Percentiles rank a stretch among this genome's conserved stretches.
These are phyloP conservation scores for Zasmidium cellare DNA, from an alignment of 2,329 filamentous ascomycete genomes.

Conservation along the genomic window DNA sequence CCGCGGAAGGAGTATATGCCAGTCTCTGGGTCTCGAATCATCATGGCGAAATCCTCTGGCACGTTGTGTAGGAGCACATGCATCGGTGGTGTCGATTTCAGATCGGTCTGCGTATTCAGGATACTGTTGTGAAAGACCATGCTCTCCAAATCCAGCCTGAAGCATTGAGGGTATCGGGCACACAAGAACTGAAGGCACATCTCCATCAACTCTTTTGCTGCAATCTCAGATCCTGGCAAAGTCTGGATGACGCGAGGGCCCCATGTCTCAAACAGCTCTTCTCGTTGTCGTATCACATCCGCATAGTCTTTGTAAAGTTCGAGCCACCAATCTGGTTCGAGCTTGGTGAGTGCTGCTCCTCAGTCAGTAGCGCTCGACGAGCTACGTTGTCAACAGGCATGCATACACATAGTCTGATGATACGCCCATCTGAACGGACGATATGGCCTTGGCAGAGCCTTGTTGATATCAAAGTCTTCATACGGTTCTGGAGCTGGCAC, in stretches of 20 bases:
- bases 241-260: constrained; percentile 65
- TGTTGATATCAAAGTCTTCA: constrained; percentile 65
- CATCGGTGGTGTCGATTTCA: constrained; percentile 65
- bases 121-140: constrained; percentile 68
- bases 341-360: constrained; percentile 66
- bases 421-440: constrained; percentile 81
- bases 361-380: constrained; percentile 8
- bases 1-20: constrained; percentile 75
- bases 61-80: constrained; percentile 73
- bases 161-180: constrained; percentile 73
- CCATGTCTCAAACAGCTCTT: constrained; percentile 63
- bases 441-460: constrained; percentile 71
- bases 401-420: constrained; percentile 87
- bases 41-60: constrained; percentile 81
- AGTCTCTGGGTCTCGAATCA: constrained; percentile 67
- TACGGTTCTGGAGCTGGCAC: constrained; percentile 69
- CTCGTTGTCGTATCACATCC: constrained; percentile 66
- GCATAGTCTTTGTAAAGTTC: constrained; percentile 76
- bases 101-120: constrained; percentile 60
- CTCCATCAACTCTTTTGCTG: constrained; percentile 85
- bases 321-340: constrained; percentile 86
- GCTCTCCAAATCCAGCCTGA: constrained; percentile 58
- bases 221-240: constrained; percentile 74
- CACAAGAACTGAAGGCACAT: constrained; percentile 80
- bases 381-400: background rate